Conservation (phyloP, 495 filamentous ascomycete species). For the Xylaria acuta region DNA sequence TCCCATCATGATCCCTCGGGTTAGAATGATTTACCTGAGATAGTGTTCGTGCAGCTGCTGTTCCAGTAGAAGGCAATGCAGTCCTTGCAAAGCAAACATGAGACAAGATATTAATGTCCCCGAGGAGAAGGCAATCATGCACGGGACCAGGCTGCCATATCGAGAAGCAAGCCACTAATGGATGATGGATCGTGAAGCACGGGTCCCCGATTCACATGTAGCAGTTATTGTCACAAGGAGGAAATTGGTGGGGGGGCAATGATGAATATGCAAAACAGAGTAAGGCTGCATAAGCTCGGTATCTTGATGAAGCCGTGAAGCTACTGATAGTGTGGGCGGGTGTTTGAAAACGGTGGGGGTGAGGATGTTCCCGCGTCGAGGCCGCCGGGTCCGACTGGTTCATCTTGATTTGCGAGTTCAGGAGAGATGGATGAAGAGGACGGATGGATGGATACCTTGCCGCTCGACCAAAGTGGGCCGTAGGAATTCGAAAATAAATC, state of each 20-base stretch:
- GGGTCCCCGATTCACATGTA: conserved; percentile 1
- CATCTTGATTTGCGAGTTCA: conserved; percentile 13
- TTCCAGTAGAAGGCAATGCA: not conserved
- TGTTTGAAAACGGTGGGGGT: conserved; percentile 22
- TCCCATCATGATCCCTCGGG: not conserved
- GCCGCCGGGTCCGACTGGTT: not conserved
- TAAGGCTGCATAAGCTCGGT: conserved; percentile 25
- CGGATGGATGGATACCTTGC: not conserved
- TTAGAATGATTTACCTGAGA: not conserved
- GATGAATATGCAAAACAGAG: conserved; percentile 2
- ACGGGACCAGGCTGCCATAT: not conserved
- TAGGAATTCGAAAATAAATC: not conserved
- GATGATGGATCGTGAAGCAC: conserved; percentile 12
- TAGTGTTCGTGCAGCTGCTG: not conserved
- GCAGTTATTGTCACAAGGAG: not conserved
- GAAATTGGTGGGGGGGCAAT: conserved; percentile 8
- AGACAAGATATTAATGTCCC: conserved; percentile 13
- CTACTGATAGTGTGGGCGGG: conserved; percentile 12
- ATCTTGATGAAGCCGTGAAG: conserved; percentile 23
- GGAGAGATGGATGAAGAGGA: not conserved
- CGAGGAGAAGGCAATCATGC: conserved; percentile 10
- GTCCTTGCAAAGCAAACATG: conserved; percentile 2
- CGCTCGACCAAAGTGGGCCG: not conserved
- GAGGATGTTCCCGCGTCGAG: conserved; percentile 20
- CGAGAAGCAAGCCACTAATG: conserved; percentile 2